These are phyloP conservation scores for Rhododendron mucronatum DNA, from an alignment of 148 eudicot species.

Conservation along the genomic window DNA sequence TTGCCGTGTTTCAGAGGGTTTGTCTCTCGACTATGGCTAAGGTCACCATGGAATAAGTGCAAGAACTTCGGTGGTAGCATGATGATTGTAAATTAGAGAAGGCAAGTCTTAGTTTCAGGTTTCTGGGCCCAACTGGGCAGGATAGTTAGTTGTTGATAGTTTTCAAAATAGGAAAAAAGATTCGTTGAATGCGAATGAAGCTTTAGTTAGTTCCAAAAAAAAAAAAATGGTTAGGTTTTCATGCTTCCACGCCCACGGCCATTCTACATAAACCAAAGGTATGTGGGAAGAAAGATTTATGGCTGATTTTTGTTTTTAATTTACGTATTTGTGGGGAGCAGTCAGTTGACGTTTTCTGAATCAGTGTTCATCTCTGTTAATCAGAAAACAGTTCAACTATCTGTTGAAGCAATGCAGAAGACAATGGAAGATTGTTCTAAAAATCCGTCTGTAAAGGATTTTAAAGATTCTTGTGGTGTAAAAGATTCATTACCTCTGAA, in stretches of 20 bases:
- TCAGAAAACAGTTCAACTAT: conserved; percentile 59
- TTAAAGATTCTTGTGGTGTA: conserved; percentile 5
- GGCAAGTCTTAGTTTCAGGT: background rate
- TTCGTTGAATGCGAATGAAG: conserved; percentile 29
- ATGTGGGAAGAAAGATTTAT: conserved; percentile 15
- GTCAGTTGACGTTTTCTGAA: background rate
- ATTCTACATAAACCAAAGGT: conserved; percentile 68
- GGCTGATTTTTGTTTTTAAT: conserved; percentile 12
- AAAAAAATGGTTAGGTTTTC: conserved; percentile 68
- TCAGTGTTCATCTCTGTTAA: conserved; percentile 11
- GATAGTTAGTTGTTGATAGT: background rate
- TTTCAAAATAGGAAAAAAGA: conserved; percentile 16
- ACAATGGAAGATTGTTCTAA: conserved; percentile 43
- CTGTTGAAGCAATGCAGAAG: conserved; percentile 66
- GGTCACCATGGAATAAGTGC: conserved; percentile 12
- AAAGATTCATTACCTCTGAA: conserved; percentile 11
- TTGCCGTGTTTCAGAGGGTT: conserved; percentile 77
- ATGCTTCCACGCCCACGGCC: conserved; percentile 56
- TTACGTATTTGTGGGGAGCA: background rate
- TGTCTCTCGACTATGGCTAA: conserved; percentile 96
- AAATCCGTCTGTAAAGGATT: conserved; percentile 23
- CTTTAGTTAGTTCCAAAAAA: conserved; percentile 9
- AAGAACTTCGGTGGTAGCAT: conserved; percentile 13
- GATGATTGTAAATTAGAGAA: conserved; percentile 12
- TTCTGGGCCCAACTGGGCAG: background rate